Evolutionary conservation across 768 basidiomycete species (phyloP).

Genomic region (Crepidotus variabilis): DNA sequence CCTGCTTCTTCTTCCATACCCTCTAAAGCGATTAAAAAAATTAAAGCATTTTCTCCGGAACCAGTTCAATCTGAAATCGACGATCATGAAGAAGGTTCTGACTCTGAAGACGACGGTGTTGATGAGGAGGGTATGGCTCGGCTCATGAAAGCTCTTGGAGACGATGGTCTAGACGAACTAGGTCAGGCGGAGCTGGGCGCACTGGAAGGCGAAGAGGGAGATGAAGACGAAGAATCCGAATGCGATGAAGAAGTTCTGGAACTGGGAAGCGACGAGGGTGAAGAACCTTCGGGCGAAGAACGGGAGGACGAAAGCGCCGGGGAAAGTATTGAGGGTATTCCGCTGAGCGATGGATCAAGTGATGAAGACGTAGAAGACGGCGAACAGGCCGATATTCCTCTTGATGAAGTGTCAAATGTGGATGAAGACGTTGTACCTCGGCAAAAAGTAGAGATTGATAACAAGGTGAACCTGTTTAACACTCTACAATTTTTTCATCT

Average conservation of each 20-base stretch:
- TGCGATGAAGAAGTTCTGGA: conserved; percentile 14
- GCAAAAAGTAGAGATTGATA: conserved; percentile 82
- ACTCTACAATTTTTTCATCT: background rate
- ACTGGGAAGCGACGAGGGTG: conserved; percentile 6
- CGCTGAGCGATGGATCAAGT: conserved; percentile 24
- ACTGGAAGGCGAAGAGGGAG: conserved; percentile 24
- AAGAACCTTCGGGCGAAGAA: conserved; percentile 15
- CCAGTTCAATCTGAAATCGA: conserved; percentile 6
- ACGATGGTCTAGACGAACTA: conserved; percentile 50
- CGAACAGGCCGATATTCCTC: conserved; percentile 38
- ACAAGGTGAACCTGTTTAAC: conserved; percentile 49
- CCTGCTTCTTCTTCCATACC: background rate
- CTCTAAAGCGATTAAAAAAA: background rate
- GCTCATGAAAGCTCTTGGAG: conserved; percentile 21
- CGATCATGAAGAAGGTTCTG: conserved; percentile 10
- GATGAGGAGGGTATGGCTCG: conserved; percentile 12
- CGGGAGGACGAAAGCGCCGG: conserved; percentile 17
- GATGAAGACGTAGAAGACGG: conserved; percentile 30
- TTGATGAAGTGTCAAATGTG: conserved; percentile 70
- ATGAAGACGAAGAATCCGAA: conserved; percentile 11
- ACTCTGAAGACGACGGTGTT: conserved; percentile 9
- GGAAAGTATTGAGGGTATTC: conserved; percentile 23
- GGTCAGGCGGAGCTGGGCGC: conserved; percentile 50
- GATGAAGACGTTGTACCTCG: conserved; percentile 81
- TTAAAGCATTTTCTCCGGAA: conserved; percentile 5